Percentiles rank a stretch among this genome's conserved stretches.
These are phyloP conservation scores for Lagerstroemia speciosa DNA, from an alignment of 345 rosid genomes.

Conservation along the genomic window DNA sequence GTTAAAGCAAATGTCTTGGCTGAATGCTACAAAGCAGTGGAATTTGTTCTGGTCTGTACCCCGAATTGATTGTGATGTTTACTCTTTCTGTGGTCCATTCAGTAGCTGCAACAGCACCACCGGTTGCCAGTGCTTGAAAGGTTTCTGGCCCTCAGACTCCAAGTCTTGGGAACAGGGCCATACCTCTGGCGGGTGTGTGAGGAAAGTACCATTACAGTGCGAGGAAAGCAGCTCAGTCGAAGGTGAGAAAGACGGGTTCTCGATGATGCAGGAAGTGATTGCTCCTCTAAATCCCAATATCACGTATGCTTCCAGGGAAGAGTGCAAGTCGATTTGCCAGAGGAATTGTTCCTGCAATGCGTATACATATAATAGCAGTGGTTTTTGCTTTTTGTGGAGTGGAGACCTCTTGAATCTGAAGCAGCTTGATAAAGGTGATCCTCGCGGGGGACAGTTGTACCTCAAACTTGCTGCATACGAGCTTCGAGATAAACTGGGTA, in stretches of 20 bases:
- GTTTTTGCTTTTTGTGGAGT: slow-evolving; percentile 2
- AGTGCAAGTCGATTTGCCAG: not conserved
- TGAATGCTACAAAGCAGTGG: slow-evolving; percentile 3
- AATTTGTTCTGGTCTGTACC: slow-evolving; percentile 18
- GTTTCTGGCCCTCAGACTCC: slow-evolving; percentile 19
- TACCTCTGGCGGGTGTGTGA: slow-evolving; percentile 24
- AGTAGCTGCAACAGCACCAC: slow-evolving; percentile 14
- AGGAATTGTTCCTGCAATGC: slow-evolving; percentile 12
- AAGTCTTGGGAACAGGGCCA: slow-evolving; percentile 16
- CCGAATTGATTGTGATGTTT: slow-evolving; percentile 15
- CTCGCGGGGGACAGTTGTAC: not conserved
- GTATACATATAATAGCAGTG: not conserved
- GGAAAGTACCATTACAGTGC: slow-evolving; percentile 22
- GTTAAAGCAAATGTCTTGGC: slow-evolving; percentile 10
- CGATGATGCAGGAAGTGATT: slow-evolving; percentile 15
- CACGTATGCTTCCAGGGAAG: not conserved
- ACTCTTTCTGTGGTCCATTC: slow-evolving; percentile 20
- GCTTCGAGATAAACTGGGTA: slow-evolving; percentile 5
- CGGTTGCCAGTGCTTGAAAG: slow-evolving; percentile 20
- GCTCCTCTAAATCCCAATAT: slow-evolving; percentile 4
- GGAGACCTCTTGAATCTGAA: slow-evolving; percentile 2
- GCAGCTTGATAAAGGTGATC: not conserved
- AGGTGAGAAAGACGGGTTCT: slow-evolving; percentile 13
- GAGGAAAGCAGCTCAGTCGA: not conserved
- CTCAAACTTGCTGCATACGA: slow-evolving; percentile 13